Conservation (phyloP, 164 flowering plant species). For the Annona cherimola region DNA sequence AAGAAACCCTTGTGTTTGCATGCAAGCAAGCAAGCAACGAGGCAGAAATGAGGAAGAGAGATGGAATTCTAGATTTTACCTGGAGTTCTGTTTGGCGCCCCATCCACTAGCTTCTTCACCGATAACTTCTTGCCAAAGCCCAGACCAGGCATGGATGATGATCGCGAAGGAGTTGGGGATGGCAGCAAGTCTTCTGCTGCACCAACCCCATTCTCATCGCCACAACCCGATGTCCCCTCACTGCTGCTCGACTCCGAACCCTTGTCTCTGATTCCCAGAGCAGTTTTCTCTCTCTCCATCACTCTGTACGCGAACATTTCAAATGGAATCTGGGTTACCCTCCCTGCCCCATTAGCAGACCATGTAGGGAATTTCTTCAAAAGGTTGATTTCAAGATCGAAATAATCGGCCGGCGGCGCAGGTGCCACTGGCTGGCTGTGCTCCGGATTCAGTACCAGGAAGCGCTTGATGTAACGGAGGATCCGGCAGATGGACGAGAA, state of each 20-base stretch:
- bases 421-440: conserved; percentile 43
- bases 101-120: conserved; percentile 31
- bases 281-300: conserved; percentile 50
- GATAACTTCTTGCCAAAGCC: conserved; percentile 29
- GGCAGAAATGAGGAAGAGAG: too few relatives aligned
- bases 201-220: conserved; percentile 31
- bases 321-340: conserved; percentile 70
- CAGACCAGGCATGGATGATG: conserved; percentile 19
- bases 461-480: conserved; percentile 64
- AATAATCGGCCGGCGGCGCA: conserved; percentile 50
- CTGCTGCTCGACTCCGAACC: conserved; percentile 62
- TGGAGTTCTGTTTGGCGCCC: conserved; percentile 30
- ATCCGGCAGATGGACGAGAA: conserved; percentile 77
- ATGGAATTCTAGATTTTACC: conserved; percentile 17
- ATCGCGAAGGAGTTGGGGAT: conserved; percentile 1
- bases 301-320: conserved; percentile 73
- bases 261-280: conserved; percentile 24
- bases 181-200: conserved; percentile 35
- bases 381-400: conserved; percentile 53
- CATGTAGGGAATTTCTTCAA: conserved; percentile 32
- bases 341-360: conserved; percentile 14
- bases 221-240: conserved; percentile 51
- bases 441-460: conserved; percentile 61
- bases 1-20: too few relatives aligned
- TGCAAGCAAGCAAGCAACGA: too few relatives aligned